These are phyloP conservation scores for Ophiostoma montium DNA, from an alignment of 2,329 filamentous ascomycete genomes.

Conservation along the genomic window DNA sequence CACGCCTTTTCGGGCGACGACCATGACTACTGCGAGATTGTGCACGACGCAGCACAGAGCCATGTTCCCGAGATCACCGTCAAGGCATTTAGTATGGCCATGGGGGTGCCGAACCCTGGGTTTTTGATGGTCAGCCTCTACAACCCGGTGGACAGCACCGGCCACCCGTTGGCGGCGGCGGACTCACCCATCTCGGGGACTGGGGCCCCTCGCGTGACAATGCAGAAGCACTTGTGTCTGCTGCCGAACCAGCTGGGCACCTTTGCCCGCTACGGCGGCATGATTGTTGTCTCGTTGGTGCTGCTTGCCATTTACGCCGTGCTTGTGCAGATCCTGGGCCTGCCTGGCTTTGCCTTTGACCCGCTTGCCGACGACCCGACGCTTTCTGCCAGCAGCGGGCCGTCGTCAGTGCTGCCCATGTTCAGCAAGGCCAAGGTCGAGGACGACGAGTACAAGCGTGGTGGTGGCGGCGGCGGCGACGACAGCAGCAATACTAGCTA, in stretches of 20 bases:
- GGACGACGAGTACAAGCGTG: conserved; percentile 23
- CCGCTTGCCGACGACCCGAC: conserved; percentile 13
- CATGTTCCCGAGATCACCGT: conserved; percentile 76
- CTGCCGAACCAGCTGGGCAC: conserved; percentile 77
- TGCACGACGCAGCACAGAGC: conserved; percentile 55
- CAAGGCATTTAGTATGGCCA: conserved; percentile 89
- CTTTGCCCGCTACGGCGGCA: conserved; percentile 61
- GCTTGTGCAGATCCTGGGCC: conserved; percentile 39
- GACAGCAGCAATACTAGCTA: neutral
- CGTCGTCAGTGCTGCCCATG: conserved; percentile 25
- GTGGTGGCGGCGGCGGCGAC: conserved; percentile 11
- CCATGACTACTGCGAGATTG: conserved; percentile 91
- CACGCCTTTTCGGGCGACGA: conserved; percentile 93
- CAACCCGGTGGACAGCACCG: conserved; percentile 65
- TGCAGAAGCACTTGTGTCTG: conserved; percentile 83
- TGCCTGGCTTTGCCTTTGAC: conserved; percentile 40
- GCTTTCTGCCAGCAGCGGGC: conserved; percentile 2
- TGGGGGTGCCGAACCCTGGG: conserved; percentile 80
- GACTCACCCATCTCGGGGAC: conserved; percentile 13
- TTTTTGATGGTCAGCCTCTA: conserved; percentile 82
- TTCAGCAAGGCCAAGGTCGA: conserved; percentile 45
- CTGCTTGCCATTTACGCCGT: conserved; percentile 39
- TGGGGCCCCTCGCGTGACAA: conserved; percentile 7
- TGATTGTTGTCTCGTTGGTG: conserved; percentile 40
- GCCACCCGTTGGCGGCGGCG: conserved; percentile 30